These are phyloP conservation scores for Chrysoporthe austroafricana DNA, from an alignment of 2,329 filamentous ascomycete species.

Conservation along the genomic window DNA sequence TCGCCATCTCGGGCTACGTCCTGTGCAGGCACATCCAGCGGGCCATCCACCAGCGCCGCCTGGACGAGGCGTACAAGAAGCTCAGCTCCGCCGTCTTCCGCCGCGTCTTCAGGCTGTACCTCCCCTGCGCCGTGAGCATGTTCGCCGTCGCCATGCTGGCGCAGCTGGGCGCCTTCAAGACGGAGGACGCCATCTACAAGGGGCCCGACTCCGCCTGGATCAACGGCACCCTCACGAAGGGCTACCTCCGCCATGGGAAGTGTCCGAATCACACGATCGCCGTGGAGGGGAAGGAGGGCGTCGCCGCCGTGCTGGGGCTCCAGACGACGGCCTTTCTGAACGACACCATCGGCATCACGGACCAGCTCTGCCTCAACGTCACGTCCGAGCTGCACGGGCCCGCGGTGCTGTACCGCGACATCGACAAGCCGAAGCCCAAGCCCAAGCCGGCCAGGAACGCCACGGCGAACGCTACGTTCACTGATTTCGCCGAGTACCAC, in stretches of 20 bases:
- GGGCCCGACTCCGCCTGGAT: conserved; percentile 45
- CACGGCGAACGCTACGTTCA: conserved; percentile 19
- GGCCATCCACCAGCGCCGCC: conserved; percentile 41
- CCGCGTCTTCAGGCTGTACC: conserved; percentile 45
- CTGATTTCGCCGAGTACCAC: conserved; percentile 24
- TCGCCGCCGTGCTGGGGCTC: conserved; percentile 38
- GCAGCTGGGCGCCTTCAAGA: conserved; percentile 42
- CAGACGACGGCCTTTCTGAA: conserved; percentile 36
- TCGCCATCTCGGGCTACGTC: conserved; percentile 49
- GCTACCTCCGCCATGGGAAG: conserved; percentile 10
- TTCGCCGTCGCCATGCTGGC: conserved; percentile 44
- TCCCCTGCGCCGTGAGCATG: conserved; percentile 47
- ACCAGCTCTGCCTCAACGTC: conserved; percentile 40
- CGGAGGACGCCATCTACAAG: conserved; percentile 41
- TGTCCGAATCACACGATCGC: conserved; percentile 35
- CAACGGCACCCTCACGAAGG: conserved; percentile 42
- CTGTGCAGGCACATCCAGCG: conserved; percentile 44
- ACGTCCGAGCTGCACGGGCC: conserved; percentile 38
- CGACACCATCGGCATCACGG: conserved; percentile 37
- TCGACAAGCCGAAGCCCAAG: conserved; percentile 28
- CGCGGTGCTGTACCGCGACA: conserved; percentile 36
- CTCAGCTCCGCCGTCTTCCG: conserved; percentile 44
- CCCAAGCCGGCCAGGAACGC: conserved; percentile 20
- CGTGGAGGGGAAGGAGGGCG: conserved; percentile 35
- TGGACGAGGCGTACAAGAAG: conserved; percentile 41